Percentiles rank a stretch among this genome's conserved stretches.
Evolutionary conservation across 192 early-diverging fungal genomes (phyloP).

Genomic region (Oehlia diaphana): DNA sequence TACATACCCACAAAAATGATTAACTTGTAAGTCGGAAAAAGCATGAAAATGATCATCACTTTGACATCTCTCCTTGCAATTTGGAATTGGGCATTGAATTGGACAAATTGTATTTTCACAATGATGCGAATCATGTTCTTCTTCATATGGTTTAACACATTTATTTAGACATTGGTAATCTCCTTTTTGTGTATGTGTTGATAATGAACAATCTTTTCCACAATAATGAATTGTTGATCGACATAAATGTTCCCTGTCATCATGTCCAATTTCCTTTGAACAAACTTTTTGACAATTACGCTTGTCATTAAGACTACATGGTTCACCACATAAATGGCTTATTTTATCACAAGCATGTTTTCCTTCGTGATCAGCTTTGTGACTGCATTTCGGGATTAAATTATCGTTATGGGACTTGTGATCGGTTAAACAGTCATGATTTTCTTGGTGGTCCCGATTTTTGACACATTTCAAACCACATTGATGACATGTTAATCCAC

Average conservation of each 20-base stretch:
- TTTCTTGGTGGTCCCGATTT: too few species aligned
- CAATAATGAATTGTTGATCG: constrained; percentile 30
- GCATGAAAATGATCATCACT: constrained; percentile 26
- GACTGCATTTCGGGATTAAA: constrained; percentile 1
- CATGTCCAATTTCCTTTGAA: too few species aligned
- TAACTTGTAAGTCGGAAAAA: neutral
- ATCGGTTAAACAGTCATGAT: neutral
- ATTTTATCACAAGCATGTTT: constrained; percentile 21
- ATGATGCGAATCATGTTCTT: neutral
- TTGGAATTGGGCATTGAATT: constrained; percentile 10
- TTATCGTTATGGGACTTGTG: constrained; percentile 8
- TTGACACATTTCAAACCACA: constrained; percentile 4
- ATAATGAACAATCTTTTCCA: constrained; percentile 27
- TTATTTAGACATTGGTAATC: constrained; percentile 17
- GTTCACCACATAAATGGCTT: constrained; percentile 9
- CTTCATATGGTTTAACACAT: constrained; percentile 21
- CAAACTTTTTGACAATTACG: constrained; percentile 19
- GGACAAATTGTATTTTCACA: constrained; percentile 28
- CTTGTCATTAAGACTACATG: constrained; percentile 5
- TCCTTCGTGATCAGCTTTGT: constrained; percentile 16
- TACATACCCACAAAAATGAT: constrained; percentile 31
- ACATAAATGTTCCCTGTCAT: constrained; percentile 8
- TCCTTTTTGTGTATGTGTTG: neutral
- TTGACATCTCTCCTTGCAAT: constrained; percentile 2
- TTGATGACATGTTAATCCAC: constrained; percentile 11